Conservation (phyloP, 305 asterid genomes). For the Solanum hybrid region DNA sequence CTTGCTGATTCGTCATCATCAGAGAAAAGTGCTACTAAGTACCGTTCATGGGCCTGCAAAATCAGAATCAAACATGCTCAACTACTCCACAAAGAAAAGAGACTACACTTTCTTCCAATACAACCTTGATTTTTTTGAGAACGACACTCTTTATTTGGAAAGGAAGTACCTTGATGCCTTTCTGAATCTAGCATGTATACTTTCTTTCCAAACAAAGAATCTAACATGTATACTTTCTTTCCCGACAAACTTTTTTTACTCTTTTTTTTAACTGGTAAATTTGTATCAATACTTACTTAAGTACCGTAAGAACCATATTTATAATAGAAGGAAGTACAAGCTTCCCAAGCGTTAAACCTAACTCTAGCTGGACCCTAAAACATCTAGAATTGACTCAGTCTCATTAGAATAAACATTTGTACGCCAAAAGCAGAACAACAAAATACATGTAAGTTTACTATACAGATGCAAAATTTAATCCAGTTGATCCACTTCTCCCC, state of each 20-base stretch:
- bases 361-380: not conserved
- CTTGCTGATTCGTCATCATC: constrained; percentile 40
- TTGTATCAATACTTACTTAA: not conserved
- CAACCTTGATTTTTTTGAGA: not conserved
- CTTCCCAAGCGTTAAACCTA: not conserved
- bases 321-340: not conserved
- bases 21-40: constrained; percentile 37
- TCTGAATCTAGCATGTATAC: not conserved
- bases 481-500: not conserved
- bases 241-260: not conserved
- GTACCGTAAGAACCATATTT: not conserved
- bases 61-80: constrained; percentile 1
- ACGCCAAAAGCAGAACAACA: not conserved
- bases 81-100: not conserved
- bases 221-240: not conserved
- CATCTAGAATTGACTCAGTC: not conserved
- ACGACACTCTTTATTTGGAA: not conserved
- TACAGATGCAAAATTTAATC: not conserved
- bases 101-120: not conserved
- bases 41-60: constrained; percentile 60
- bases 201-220: not conserved
- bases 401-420: not conserved
- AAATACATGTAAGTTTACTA: not conserved
- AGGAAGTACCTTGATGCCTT: not conserved
- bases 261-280: not conserved